phyloP scores from a whole-genome alignment of 1,139 yeast species.

The Blastobotrys aristatus region DNA sequence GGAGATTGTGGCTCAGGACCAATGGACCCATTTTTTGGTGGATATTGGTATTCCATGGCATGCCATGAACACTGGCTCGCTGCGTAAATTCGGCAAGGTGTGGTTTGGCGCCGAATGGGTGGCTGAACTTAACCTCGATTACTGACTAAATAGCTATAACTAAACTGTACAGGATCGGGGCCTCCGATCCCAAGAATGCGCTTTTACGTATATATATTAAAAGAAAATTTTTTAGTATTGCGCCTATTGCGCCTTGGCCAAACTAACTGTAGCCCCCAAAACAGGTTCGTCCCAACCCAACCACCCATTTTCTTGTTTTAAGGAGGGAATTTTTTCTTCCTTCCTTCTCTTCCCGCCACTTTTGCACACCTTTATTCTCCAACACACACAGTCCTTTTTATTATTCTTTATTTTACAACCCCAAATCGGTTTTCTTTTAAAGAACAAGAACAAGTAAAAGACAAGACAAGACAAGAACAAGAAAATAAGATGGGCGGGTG shows the following conservation, averaged over 20 bases:
- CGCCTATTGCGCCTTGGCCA: too few relatives aligned
- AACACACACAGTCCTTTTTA: too few relatives aligned
- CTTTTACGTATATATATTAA: too few relatives aligned
- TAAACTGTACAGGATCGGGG: background rate
- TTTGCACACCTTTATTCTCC: too few relatives aligned
- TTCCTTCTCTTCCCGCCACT: background rate
- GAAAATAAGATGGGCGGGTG: constrained; percentile 9
- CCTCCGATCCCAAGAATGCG: background rate
- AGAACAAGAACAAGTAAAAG: background rate
- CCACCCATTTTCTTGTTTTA: too few relatives aligned
- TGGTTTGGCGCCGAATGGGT: constrained; percentile 40
- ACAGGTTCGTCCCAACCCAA: too few relatives aligned
- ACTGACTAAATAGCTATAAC: constrained; percentile 4
- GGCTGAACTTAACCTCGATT: constrained; percentile 25
- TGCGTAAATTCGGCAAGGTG: constrained; percentile 42
- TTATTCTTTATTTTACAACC: background rate
- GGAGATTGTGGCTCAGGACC: constrained; percentile 39
- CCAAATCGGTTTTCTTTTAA: too few relatives aligned
- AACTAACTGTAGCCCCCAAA: too few relatives aligned
- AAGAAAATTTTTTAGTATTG: too few relatives aligned
- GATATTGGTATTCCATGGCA: constrained; percentile 65
- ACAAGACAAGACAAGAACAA: background rate
- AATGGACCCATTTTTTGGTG: constrained; percentile 55
- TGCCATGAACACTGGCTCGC: constrained; percentile 35
- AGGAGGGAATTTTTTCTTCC: background rate